Evolutionary conservation across 1,139 yeast genomes (phyloP).

Genomic region (Hyphopichia burtonii): DNA sequence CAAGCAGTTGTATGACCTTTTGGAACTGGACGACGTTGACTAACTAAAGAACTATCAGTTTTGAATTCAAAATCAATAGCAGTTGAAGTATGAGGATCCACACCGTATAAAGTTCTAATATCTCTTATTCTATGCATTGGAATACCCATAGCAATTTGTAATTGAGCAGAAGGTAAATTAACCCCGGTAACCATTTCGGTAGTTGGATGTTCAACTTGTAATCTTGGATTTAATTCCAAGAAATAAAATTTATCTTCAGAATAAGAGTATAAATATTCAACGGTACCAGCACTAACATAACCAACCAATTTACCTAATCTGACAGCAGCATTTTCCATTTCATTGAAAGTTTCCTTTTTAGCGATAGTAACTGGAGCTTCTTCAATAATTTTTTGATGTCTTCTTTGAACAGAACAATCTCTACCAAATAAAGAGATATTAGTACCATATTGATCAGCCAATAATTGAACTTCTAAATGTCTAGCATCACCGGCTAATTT

Average conservation of each 20-base stretch:
- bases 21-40: conserved; percentile 91
- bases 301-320: conserved; percentile 95
- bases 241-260: conserved; percentile 93
- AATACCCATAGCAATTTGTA: conserved; percentile 98
- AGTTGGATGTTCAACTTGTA: conserved; percentile 99
- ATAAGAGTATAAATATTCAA: conserved; percentile 92
- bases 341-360: conserved; percentile 74
- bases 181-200: conserved; percentile 99
- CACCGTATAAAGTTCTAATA: conserved; percentile 89
- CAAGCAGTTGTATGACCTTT: conserved; percentile 99
- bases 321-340: conserved; percentile 97
- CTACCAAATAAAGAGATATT: conserved; percentile 92
- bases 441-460: conserved; percentile 95
- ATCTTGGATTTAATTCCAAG: conserved; percentile 93
- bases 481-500: conserved; percentile 92
- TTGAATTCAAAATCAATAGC: conserved; percentile 90
- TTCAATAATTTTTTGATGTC: conserved; percentile 95
- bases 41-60: conserved; percentile 63
- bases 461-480: conserved; percentile 90
- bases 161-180: conserved; percentile 95
- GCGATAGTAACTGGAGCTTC: conserved; percentile 98
- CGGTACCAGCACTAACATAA: conserved; percentile 98
- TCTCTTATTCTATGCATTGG: conserved; percentile 95
- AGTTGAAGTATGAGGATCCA: conserved; percentile 89
- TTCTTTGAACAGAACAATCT: conserved; percentile 96